Evolutionary conservation across 108 stramenopile genomes (phyloP).

Genomic region (Fragilariopsis cylindrus): DNA sequence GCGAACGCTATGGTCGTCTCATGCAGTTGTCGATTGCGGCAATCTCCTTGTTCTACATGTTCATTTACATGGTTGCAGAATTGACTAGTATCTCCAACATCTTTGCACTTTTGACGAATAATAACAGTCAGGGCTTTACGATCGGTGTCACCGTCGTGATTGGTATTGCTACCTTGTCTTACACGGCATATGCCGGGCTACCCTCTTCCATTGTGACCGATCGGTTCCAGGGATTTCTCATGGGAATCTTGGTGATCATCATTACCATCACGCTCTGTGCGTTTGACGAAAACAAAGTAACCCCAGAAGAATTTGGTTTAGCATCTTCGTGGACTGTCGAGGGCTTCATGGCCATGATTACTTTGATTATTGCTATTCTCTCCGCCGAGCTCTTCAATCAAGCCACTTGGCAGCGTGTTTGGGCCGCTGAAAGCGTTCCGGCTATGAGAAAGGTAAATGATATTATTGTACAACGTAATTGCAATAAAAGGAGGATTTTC

Average conservation of each 20-base stretch:
- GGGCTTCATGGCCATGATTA: conserved; percentile 64
- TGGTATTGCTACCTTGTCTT: conserved; percentile 63
- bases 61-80: conserved; percentile 78
- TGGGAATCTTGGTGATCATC: conserved; percentile 59
- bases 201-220: conserved; percentile 77
- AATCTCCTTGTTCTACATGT: conserved; percentile 79
- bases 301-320: conserved; percentile 55
- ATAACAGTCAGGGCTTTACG: neutral
- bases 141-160: conserved; percentile 52
- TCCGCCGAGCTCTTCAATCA: conserved; percentile 84
- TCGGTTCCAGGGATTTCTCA: conserved; percentile 72
- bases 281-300: conserved; percentile 52
- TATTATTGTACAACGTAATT: neutral
- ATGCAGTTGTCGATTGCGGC: conserved; percentile 65
- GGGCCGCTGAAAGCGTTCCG: conserved; percentile 63
- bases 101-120: conserved; percentile 45
- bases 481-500: neutral
- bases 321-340: conserved; percentile 70
- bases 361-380: conserved; percentile 62
- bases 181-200: conserved; percentile 67
- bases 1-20: conserved; percentile 68
- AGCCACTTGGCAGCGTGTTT: conserved; percentile 74
- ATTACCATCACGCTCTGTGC: conserved; percentile 46
- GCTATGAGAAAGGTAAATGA: conserved; percentile 35
- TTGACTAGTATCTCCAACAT: conserved; percentile 71